These are phyloP conservation scores for Priceomyces carsonii DNA, from an alignment of 805 yeast genomes.

Conservation along the genomic window DNA sequence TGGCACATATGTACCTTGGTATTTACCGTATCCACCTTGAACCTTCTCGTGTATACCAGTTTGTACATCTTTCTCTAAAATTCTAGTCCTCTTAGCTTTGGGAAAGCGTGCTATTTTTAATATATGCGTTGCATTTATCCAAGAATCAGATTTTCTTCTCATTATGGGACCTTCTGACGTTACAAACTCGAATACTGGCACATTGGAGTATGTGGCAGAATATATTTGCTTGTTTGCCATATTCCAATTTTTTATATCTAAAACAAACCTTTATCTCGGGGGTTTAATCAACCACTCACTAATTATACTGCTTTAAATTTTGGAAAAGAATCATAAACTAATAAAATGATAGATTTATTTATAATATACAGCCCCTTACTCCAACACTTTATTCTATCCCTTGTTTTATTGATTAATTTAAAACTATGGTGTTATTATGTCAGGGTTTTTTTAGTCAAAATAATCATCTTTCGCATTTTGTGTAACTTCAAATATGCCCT, in stretches of 20 bases:
- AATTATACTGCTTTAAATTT: too few relatives aligned
- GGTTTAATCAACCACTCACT: conserved; percentile 5
- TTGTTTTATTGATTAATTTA: too few relatives aligned
- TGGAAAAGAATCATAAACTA: too few relatives aligned
- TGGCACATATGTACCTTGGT: conserved; percentile 53
- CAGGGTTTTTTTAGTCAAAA: conserved; percentile 1
- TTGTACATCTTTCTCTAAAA: conserved; percentile 63
- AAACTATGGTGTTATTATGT: too few relatives aligned
- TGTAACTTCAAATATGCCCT: too few relatives aligned
- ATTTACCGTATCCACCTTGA: conserved; percentile 74
- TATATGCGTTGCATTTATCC: conserved; percentile 73
- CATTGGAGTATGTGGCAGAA: conserved; percentile 75
- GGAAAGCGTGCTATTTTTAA: conserved; percentile 69
- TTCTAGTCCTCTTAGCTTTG: conserved; percentile 60
- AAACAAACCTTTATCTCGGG: conserved; percentile 3
- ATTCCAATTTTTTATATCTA: conserved; percentile 3
- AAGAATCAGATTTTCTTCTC: conserved; percentile 63
- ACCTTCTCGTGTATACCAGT: conserved; percentile 69
- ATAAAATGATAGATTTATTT: too few relatives aligned
- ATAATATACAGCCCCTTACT: too few relatives aligned
- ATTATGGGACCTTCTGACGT: conserved; percentile 70
- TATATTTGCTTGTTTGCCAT: conserved; percentile 45
- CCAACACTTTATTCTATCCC: too few relatives aligned
- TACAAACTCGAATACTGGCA: conserved; percentile 67
- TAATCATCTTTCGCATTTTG: background rate